phyloP scores from a whole-genome alignment of 2,329 filamentous ascomycete genomes.

The Hypoxylon sp. region DNA sequence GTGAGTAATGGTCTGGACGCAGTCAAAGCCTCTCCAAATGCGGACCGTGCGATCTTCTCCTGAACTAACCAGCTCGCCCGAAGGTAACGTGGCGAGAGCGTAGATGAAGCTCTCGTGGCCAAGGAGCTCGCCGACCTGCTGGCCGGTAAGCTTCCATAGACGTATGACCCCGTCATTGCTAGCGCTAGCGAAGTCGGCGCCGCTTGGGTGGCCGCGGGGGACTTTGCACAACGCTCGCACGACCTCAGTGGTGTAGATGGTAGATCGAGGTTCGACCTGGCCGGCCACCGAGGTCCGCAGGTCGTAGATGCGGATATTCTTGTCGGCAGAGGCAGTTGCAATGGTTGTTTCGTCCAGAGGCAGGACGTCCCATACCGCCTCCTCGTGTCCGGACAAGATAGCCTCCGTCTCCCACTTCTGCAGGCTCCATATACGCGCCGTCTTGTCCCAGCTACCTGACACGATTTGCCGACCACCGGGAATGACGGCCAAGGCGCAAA shows the following conservation, averaged over 20 bases:
- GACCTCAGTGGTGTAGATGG: slow-evolving; percentile 76
- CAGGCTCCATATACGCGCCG: slow-evolving; percentile 86
- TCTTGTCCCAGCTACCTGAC: slow-evolving; percentile 93
- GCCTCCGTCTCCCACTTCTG: slow-evolving; percentile 82
- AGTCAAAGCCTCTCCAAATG: slow-evolving; percentile 83
- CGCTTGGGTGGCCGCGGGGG: slow-evolving; percentile 76
- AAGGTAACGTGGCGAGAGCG: slow-evolving; percentile 76
- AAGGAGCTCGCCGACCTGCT: slow-evolving; percentile 76
- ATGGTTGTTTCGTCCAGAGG: slow-evolving; percentile 81
- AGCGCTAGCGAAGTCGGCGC: slow-evolving; percentile 92
- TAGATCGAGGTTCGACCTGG: slow-evolving; percentile 60
- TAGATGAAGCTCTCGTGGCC: slow-evolving; percentile 98
- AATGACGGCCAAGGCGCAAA: slow-evolving; percentile 85
- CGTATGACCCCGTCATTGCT: slow-evolving; percentile 91
- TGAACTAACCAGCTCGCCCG: slow-evolving; percentile 87
- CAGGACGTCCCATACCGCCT: slow-evolving; percentile 86
- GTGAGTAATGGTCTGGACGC: slow-evolving; percentile 94
- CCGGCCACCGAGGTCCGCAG: slow-evolving; percentile 67
- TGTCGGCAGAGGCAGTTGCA: slow-evolving; percentile 92
- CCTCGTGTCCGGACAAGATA: slow-evolving; percentile 77
- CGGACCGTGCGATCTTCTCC: slow-evolving; percentile 94
- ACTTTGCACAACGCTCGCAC: slow-evolving; percentile 88
- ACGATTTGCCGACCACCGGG: slow-evolving; percentile 77
- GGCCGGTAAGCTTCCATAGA: slow-evolving; percentile 83
- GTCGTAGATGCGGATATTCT: slow-evolving; percentile 84